Base-by-base conservation (phyloP, 257 asterid genomes). In the Penstemon eatonii region DNA sequence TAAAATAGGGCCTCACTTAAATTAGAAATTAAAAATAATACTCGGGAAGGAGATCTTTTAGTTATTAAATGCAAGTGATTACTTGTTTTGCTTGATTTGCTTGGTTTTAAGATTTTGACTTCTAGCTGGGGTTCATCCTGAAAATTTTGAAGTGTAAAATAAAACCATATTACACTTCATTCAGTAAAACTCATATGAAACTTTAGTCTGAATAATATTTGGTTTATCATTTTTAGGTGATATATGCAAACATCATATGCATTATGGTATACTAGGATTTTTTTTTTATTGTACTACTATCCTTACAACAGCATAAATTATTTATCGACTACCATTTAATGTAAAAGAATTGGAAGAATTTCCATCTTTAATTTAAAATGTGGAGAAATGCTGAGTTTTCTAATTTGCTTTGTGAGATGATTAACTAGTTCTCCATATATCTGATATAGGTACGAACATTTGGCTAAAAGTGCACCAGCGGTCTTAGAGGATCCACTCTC, bases 381-480 rank as follows among this genome's bases (percentile, higher is more conserved):
- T 39, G 13, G 47, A 55, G 43, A 63, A 55, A n/a, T 46, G 45
- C 52, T 71, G 33, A 3, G 58, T 56, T 56, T 38, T 39, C 36
- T 33, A 72, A 19, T 66, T 37, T 50, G 44, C 59, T 11, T 42
- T 73, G 44, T 68, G 73, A 56, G 52, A 54, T 60, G 64, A 52
- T 40, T 62, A 47, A 60, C 53, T 13, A 55, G 53, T 46, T 73
- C 66, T 78, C 65, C 68, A 59, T 63, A 72, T 57, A 44, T 66
- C 56, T 79, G 68, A 51, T 79, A 40, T 70, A 93, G 99, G 96
- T 88, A 88, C 60, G 96, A 93, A 42, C 97, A 93, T 88, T 83
- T 93, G 88, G 95, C 95, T 49, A 83, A 83, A 85, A 93, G 96
- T 80, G 99, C 96, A 52, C 99, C 99, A 12, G 93, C 97, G 41